Evolutionary conservation across 1,139 yeast genomes (phyloP), one percentile per base, ranked within the genome.

Genomic region (Yamadazyma aaseri): DNA sequence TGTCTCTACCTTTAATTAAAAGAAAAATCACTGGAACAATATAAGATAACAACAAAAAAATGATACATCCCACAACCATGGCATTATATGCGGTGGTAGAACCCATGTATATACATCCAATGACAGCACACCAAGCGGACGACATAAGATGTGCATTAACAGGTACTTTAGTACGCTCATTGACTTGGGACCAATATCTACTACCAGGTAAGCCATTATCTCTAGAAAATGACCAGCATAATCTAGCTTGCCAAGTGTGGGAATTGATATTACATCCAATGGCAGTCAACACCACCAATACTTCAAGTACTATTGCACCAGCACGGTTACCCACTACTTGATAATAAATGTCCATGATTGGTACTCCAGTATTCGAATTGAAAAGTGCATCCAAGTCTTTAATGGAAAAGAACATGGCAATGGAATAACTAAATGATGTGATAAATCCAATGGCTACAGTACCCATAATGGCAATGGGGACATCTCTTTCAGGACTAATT

Each of bases 151-250:
- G 71, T 6, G 68, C 70, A 41, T 58, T 58, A 10, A 59, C 53
- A 1, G 70, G 70, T 6, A 60, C 60, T 12, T 61, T 62, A 5
- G 64, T 56, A 27, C 45, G 49, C 5, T 51, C 37, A 44, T 62
- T 55, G 17, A 66, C 55, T 33, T 54, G 39, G 4, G 61, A 42
- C 66, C 63, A 65, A 38, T 53, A 58, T 28, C 51, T 45, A 4
- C 71, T 63, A 4, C 61, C 65, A 3, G 70, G 69, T 38, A 67
- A 55, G 1, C 73, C 73, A 29, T 63, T 60, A 59, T 83, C 90
- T 57, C 90, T 76, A 12, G 87, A 71, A 54, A 82, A 84, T 6
- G 89, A 80, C 90, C 90, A 83, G 49, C 85, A 75, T 45, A 81
- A 62, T 54, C 87, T 68, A 29, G 86, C 81, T 60, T 79, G 85